Percentiles rank a stretch among this genome's conserved stretches.
Evolutionary conservation across 768 basidiomycete species (phyloP).

Genomic region (Lepiota brunneoincarnata): DNA sequence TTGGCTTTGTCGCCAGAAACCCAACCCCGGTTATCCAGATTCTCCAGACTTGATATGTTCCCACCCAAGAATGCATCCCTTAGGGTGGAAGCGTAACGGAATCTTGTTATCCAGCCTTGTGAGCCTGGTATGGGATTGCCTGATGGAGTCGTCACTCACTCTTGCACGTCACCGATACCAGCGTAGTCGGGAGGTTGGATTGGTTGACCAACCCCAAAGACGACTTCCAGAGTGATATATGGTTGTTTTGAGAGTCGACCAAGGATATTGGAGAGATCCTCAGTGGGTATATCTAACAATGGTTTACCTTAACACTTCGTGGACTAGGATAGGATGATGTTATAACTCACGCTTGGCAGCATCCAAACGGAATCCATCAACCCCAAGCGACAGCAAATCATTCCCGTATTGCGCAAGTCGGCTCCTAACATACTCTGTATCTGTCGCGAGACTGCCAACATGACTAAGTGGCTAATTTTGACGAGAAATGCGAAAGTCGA

Average conservation of each 20-base stretch:
- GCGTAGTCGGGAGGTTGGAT: slow-evolving; percentile 56
- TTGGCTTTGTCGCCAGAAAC: slow-evolving; percentile 51
- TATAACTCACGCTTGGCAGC: slow-evolving; percentile 52
- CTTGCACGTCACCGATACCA: slow-evolving; percentile 63
- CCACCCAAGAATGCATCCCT: slow-evolving; percentile 48
- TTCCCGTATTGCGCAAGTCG: slow-evolving; percentile 55
- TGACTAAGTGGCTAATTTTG: not conserved
- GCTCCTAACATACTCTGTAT: slow-evolving; percentile 56
- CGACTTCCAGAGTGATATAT: slow-evolving; percentile 66
- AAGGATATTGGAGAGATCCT: slow-evolving; percentile 54
- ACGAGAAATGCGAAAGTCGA: not conserved
- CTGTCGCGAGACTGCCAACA: slow-evolving; percentile 51
- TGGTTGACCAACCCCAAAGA: slow-evolving; percentile 48
- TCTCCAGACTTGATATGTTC: slow-evolving; percentile 49
- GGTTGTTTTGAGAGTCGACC: slow-evolving; percentile 36
- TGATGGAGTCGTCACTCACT: slow-evolving; percentile 30
- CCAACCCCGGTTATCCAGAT: slow-evolving; percentile 57
- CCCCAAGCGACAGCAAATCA: slow-evolving; percentile 58
- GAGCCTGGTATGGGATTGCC: not conserved
- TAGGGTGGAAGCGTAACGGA: slow-evolving; percentile 57
- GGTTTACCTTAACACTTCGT: not conserved
- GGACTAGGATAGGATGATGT: not conserved
- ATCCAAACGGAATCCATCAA: slow-evolving; percentile 62
- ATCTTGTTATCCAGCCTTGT: slow-evolving; percentile 28
- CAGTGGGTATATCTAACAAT: slow-evolving; percentile 48